Evolutionary conservation across 2,329 filamentous ascomycete species (phyloP), one percentile per base, ranked within the genome.

Genomic region (Pseudogymnoascus sp.): DNA sequence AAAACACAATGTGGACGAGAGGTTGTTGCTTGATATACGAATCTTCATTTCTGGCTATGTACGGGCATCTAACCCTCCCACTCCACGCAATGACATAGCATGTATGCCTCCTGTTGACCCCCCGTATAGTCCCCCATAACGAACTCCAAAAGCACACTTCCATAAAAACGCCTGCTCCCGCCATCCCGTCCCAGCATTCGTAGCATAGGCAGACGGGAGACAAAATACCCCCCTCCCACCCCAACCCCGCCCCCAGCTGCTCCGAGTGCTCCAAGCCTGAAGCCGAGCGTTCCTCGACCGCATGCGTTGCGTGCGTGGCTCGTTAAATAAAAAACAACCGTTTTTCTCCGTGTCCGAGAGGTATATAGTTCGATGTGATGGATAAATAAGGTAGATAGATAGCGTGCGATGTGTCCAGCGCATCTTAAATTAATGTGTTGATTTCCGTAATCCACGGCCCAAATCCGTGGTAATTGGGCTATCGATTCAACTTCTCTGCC

Each of bases 371-470:
- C 42, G 42, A 47, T 47, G 42, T 47, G 42, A 47, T 47, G 14
- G 45, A 54, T 54, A 54, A 54, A 54, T 54, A 54, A 54, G 23
- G 45, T 54, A 54, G 45, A 26, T 51, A 29, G 45, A 8, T 54
- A 54, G 23, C 1, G 45, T 54, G 45, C 23, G 45, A 54, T 54
- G 45, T 54, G 45, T 29, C 45, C 45, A 54, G 45, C 45, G 45
- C 45, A 54, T 54, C 45, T 54, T 54, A 54, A 31, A 54, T 54
- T 29, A 54, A 16, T 54, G 45, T 54, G 45, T 54, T 54, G 23
- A 54, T 29, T 39, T 54, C 23, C 45, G 23, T 54, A 8, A 4
- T 54, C 23, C 14, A 29, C 23, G 14, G 23, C 45, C 45, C 45
- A 54, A 51, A 45, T 54, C 14, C 23, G 23, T 54, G 23, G 45